A percentile compares a stretch with the other conserved stretches of the same genome.
Evolutionary conservation across 192 early-diverging fungal genomes (phyloP).

Genomic region (Coemansia sp.): DNA sequence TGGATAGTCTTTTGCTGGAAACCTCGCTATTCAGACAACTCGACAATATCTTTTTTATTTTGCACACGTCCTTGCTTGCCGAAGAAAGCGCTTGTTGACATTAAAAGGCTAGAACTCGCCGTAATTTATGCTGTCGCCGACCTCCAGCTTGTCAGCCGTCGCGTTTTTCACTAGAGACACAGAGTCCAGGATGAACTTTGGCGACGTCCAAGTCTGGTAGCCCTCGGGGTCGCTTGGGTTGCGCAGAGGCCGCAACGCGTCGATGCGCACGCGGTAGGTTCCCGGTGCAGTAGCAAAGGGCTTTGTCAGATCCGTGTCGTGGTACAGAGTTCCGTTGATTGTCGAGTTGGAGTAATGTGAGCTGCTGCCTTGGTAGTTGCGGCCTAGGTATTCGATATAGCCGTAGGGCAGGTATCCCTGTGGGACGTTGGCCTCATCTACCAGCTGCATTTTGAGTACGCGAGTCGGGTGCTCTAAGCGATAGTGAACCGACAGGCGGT

Average conservation of each 20-base stretch:
- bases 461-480: slow-evolving; percentile 50
- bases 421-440: slow-evolving; percentile 37
- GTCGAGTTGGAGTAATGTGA: slow-evolving; percentile 48
- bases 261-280: slow-evolving; percentile 44
- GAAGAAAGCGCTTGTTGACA: no score
- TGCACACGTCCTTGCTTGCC: no score
- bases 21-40: no score
- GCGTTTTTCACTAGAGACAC: slow-evolving; percentile 27
- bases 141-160: slow-evolving; percentile 7
- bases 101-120: slow-evolving; percentile 9
- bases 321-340: slow-evolving; percentile 48
- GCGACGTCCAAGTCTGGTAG: slow-evolving; percentile 49
- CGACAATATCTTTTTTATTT: no score
- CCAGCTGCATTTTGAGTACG: slow-evolving; percentile 43
- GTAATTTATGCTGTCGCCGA: slow-evolving; percentile 3
- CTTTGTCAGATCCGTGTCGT: slow-evolving; percentile 37
- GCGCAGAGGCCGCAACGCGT: slow-evolving; percentile 46
- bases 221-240: slow-evolving; percentile 38
- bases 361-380: slow-evolving; percentile 45
- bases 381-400: slow-evolving; percentile 46
- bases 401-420: slow-evolving; percentile 46
- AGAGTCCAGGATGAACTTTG: slow-evolving; percentile 42
- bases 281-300: slow-evolving; percentile 22
- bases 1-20: no score
- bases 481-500: slow-evolving; percentile 42